Evolutionary conservation across 345 rosid genomes (phyloP).

Genomic region (Raphanus sativus): DNA sequence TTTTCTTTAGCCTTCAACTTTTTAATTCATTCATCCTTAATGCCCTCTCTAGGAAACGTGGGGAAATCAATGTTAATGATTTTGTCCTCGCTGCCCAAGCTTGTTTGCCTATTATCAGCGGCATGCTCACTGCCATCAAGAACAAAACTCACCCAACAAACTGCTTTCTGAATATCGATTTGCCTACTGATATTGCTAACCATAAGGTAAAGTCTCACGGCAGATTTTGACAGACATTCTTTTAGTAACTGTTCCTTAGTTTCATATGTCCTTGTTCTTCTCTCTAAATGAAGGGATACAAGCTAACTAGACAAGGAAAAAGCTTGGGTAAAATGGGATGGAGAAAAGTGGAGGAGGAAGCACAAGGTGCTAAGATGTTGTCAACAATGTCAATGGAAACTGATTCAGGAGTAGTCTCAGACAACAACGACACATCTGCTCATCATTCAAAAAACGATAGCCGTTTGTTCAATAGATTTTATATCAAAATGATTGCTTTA

Average conservation of each 20-base stretch:
- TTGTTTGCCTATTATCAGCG: constrained; percentile 70
- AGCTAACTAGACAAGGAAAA: constrained; percentile 80
- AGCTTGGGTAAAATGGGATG: constrained; percentile 77
- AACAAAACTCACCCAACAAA: constrained; percentile 56
- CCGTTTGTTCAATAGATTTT: no score
- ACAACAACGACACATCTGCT: constrained; percentile 40
- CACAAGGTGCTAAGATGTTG: constrained; percentile 62
- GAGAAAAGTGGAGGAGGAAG: constrained; percentile 53
- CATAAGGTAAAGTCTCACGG: constrained; percentile 61
- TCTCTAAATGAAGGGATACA: constrained; percentile 65
- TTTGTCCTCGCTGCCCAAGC: constrained; percentile 77
- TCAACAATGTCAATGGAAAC: constrained; percentile 87
- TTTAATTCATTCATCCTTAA: neutral
- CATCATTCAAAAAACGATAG: constrained; percentile 2
- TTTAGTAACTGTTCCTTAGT: neutral
- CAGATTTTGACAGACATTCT: neutral
- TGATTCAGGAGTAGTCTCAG: constrained; percentile 46
- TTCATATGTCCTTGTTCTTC: neutral
- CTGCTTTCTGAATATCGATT: constrained; percentile 77
- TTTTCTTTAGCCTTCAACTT: constrained; percentile 4
- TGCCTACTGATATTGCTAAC: constrained; percentile 69
- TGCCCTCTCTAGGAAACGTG: constrained; percentile 54
- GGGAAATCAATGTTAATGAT: constrained; percentile 59
- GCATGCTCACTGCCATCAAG: constrained; percentile 54
- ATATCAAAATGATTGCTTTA: no score